Evolutionary conservation across 139 green algal genomes (phyloP), one percentile per base, ranked within the genome.

Genomic region (Monoraphidium neglectum): DNA sequence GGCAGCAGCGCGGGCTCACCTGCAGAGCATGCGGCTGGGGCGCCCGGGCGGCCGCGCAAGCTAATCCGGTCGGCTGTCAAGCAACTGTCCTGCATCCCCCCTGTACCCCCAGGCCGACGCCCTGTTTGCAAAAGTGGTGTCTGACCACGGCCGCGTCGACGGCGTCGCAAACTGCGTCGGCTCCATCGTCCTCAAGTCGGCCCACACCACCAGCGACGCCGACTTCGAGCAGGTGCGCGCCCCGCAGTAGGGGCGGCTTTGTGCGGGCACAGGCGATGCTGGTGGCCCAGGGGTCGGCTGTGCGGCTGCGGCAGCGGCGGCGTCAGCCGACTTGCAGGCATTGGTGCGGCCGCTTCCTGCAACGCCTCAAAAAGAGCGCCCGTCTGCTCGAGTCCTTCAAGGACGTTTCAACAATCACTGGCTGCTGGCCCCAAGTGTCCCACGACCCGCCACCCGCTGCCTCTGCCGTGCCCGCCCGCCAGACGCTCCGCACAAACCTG

Each of bases 91-190:
- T 65, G 57, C 23, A 16, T 36, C 57, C 57, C 23, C 60, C 32
- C 32, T 28, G 10, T 23, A 8, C 21, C 10, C 2, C 32, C 82
- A 92, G 75, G 90, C 92, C 8, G 86, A 93, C 28, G 57, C 68
- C 1, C 82, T 84, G 2, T 77, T 93, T 21, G 32, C 16, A 8
- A 33, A 71, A 6, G 79, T 79, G 1, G 68, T 82, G 0, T 72
- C 86, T 5, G 36, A 36, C 33, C 74, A 88, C 37, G 91, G 89
- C 1, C 53, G 63, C 2, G 32, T 97, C 8, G 77, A 87, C 66
- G 91, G 87, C 36, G 90, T 97, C 3, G 85, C 85, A n/a, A 95
- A 96, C 83, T 94, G 91, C 54, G 82, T 93, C 4, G 92, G 92
- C 26, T 86, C 57, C 47, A 89, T 95, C 40, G 70, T 94, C 15